Percentiles rank a stretch among this genome's conserved stretches.
phyloP scores from a whole-genome alignment of 1,284 basidiomycete species.

The Hymenochaete sp. region DNA sequence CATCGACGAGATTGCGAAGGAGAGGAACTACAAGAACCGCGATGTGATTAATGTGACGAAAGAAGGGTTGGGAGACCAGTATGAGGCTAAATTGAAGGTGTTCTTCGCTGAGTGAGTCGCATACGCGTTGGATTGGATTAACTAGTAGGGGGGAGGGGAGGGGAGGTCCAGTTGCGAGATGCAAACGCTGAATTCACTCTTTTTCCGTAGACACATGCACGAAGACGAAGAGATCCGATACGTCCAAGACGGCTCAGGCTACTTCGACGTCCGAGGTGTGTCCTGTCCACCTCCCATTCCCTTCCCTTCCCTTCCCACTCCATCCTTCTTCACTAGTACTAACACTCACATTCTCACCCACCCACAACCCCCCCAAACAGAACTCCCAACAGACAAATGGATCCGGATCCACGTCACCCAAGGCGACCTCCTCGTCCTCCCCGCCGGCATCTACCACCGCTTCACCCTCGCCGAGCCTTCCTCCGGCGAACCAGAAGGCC shows the following conservation, averaged over 20 bases:
- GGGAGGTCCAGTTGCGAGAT: neutral
- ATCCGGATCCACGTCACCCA: slow-evolving; percentile 60
- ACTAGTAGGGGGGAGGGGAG: neutral
- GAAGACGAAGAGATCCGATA: slow-evolving; percentile 90
- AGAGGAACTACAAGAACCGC: slow-evolving; percentile 69
- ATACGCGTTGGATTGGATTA: neutral
- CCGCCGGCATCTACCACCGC: slow-evolving; percentile 77
- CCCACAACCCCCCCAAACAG: slow-evolving; percentile 25
- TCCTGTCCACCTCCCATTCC: neutral
- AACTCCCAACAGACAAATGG: slow-evolving; percentile 55
- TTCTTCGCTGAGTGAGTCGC: slow-evolving; percentile 72
- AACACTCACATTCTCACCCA: neutral
- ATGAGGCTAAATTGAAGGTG: slow-evolving; percentile 68
- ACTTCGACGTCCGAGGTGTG: slow-evolving; percentile 76
- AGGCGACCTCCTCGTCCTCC: slow-evolving; percentile 69
- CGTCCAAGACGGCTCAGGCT: slow-evolving; percentile 73
- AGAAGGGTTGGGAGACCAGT: slow-evolving; percentile 66
- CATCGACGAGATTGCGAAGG: slow-evolving; percentile 51
- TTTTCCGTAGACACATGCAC: slow-evolving; percentile 61
- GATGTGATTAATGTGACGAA: slow-evolving; percentile 70
- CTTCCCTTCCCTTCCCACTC: too few relatives aligned
- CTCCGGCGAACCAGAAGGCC: too few relatives aligned
- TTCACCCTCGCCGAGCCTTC: slow-evolving; percentile 77
- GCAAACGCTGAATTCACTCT: neutral
- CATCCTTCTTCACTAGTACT: neutral